Base-by-base conservation (phyloP, 2,329 filamentous ascomycete genomes). In the Botrytis deweyae region DNA sequence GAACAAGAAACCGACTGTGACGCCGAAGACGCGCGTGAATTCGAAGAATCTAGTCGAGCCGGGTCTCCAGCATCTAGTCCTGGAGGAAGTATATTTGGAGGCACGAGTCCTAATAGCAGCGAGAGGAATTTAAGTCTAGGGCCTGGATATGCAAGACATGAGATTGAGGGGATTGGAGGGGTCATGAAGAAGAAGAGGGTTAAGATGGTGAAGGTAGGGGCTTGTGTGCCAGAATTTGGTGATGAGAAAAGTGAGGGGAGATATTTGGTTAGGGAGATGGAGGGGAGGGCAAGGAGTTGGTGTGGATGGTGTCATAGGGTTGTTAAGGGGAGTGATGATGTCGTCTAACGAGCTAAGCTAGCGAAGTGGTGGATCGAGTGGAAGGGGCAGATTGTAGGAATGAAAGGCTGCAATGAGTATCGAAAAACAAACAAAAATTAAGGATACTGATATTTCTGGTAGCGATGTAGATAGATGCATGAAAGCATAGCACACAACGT, bases 151-250 rank as follows among this genome's bases (percentile, higher is more conserved):
- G 87, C 90, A 73, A 87, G 93, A 61, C 94, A 97, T 80, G 95
- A 98, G 83, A 93, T 98, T 75, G 93, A 97, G 80, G 95, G 95
- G 3, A 93, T 98, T 63, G 95, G 95, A 18, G 95, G 95, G 0
- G 88, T 92, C 22, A 89, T 98, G 71, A 97, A 97, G 86, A 92
- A 91, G 75, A 97, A 95, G 83, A 87, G 92, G n/a, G 93, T 96
- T 79, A 91, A 91, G 79, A 91, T 93, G 84, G 89, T 97, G 9
- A 88, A 88, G 74, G 90, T 98, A 0, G 95, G 95, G 1, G 92
- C 92, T 7, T 93, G 92, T 75, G 95, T 98, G 20, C 92, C 92
- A 75, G 93, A 97, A 81, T 94, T 91, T 84, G 92, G 93, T 76
- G 93, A 95, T 80, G 93, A 97, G 82, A 87, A 88, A 73, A 87